phyloP scores from a whole-genome alignment of 768 basidiomycete species.

The Leccinum boreale region DNA sequence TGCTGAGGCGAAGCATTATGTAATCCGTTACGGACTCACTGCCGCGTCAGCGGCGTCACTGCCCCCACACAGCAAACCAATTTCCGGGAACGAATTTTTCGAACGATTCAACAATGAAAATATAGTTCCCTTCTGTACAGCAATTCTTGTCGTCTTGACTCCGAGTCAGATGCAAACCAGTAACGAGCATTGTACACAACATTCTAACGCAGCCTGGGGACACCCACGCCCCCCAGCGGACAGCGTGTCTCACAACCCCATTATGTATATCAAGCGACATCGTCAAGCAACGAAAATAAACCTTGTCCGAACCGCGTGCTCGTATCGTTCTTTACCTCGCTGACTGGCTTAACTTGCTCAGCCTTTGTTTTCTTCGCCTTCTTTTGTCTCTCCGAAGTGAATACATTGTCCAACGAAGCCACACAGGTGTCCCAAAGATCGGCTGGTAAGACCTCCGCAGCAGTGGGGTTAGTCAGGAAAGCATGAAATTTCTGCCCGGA shows the following conservation, averaged over 20 bases:
- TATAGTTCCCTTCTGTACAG: no score
- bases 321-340: constrained; percentile 24
- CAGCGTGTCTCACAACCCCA: neutral
- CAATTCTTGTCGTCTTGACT: no score
- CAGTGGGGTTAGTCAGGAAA: constrained; percentile 37
- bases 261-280: constrained; percentile 29
- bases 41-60: no score
- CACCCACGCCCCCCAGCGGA: neutral
- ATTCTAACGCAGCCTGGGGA: neutral
- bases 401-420: constrained; percentile 46
- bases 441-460: constrained; percentile 25
- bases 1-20: no score
- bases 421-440: constrained; percentile 47
- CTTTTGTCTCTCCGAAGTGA: constrained; percentile 45
- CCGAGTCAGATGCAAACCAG: no score
- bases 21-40: no score
- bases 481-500: constrained; percentile 63
- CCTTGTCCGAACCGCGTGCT: constrained; percentile 8
- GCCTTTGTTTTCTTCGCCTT: constrained; percentile 38
- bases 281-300: constrained; percentile 43
- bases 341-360: constrained; percentile 8
- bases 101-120: no score
- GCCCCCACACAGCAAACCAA: no score
- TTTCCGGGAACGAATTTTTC: no score
- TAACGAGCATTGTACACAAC: neutral